Evolutionary conservation across 345 rosid genomes (phyloP).

Genomic region (Salix exigua): DNA sequence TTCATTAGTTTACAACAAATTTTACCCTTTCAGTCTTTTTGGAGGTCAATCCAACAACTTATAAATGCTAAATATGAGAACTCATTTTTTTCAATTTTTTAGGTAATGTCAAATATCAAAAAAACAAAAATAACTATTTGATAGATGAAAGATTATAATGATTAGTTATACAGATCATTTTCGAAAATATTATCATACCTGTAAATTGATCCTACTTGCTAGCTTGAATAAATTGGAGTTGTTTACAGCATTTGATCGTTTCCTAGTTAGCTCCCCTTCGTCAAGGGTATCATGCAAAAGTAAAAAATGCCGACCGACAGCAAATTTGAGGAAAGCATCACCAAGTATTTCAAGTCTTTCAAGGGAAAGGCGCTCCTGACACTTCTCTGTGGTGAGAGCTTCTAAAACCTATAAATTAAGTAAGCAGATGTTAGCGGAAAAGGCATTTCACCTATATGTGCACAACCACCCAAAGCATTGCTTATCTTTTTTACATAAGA

Average conservation of each 20-base stretch:
- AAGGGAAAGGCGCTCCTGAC: conserved; percentile 92
- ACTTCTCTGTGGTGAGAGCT: conserved; percentile 93
- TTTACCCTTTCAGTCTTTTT: not conserved
- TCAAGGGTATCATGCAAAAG: conserved; percentile 65
- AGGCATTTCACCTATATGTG: too few relatives aligned
- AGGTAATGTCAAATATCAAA: not conserved
- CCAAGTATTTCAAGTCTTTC: conserved; percentile 91
- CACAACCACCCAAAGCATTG: not conserved
- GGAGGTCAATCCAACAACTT: too few relatives aligned
- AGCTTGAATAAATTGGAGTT: conserved; percentile 69
- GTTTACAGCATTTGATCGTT: conserved; percentile 72
- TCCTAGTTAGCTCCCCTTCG: conserved; percentile 81
- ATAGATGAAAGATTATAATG: not conserved
- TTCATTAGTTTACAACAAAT: not conserved
- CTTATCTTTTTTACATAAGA: not conserved
- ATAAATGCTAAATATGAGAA: too few relatives aligned
- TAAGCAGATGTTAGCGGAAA: conserved; percentile 22
- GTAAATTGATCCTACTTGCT: conserved; percentile 59
- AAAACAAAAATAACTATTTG: not conserved
- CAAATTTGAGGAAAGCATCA: conserved; percentile 86
- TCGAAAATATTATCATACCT: conserved; percentile 43
- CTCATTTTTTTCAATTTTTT: too few relatives aligned
- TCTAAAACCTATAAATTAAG: conserved; percentile 56
- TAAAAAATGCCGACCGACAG: conserved; percentile 76
- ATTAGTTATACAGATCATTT: conserved; percentile 3